A percentile compares a stretch with the other conserved stretches of the same genome.
Evolutionary conservation across 306 rosid genomes (phyloP).

Genomic region (Begonia peltatifolia): DNA sequence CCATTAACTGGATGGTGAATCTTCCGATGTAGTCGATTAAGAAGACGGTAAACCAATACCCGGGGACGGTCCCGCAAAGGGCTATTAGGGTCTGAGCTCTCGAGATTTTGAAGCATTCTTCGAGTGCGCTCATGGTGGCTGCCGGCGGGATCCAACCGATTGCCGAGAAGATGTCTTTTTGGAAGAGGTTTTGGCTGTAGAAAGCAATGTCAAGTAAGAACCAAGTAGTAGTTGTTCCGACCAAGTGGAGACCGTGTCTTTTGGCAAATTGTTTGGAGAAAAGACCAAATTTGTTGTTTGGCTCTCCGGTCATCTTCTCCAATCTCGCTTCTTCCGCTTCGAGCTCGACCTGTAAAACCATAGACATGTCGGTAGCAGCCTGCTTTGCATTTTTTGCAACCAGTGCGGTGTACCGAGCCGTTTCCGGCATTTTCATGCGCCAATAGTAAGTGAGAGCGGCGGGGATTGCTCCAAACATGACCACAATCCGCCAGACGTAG

Average conservation of each 20-base stretch:
- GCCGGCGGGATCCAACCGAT: conserved; percentile 8
- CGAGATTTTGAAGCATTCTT: conserved; percentile 11
- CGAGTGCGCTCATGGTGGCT: conserved; percentile 3
- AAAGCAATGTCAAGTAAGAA: conserved; percentile 9
- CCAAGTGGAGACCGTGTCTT: conserved; percentile 8
- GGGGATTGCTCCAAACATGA: conserved; percentile 14
- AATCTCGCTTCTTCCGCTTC: neutral
- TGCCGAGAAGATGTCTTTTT: conserved; percentile 4
- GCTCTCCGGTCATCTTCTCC: neutral
- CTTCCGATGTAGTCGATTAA: conserved; percentile 6
- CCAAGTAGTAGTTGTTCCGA: conserved; percentile 7
- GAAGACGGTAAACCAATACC: conserved; percentile 13
- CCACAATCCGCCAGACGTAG: conserved; percentile 12
- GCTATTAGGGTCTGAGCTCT: conserved; percentile 7
- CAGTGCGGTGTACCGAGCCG: conserved; percentile 15
- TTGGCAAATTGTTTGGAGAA: conserved; percentile 5
- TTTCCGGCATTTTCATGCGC: conserved; percentile 18
- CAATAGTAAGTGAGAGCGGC: conserved; percentile 9
- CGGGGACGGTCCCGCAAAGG: conserved; percentile 10
- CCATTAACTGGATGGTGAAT: conserved; percentile 11
- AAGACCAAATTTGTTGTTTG: conserved; percentile 1
- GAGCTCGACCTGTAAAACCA: conserved; percentile 8
- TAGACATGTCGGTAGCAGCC: conserved; percentile 13
- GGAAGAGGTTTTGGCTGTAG: conserved; percentile 13
- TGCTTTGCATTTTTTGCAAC: conserved; percentile 13